A percentile compares a stretch with the other conserved stretches of the same genome.
These are phyloP conservation scores for Wickerhamomyces chambardii DNA, from an alignment of 805 yeast species.

Conservation along the genomic window DNA sequence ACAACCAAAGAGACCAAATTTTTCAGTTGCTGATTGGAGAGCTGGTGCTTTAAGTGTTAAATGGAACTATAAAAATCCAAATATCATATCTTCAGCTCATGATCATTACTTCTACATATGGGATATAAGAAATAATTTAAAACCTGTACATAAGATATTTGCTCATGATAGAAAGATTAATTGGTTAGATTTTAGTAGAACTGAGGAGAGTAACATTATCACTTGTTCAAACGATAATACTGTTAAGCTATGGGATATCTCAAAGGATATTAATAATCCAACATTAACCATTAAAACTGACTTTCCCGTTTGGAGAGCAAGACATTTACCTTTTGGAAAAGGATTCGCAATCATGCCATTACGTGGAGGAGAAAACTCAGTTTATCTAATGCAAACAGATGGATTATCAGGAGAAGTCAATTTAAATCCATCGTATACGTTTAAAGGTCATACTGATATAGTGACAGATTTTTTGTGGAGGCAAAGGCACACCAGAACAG, in stretches of 20 bases:
- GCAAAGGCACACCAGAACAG: slow-evolving; percentile 38
- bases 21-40: slow-evolving; percentile 86
- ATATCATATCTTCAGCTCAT: slow-evolving; percentile 80
- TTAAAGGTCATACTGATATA: slow-evolving; percentile 78
- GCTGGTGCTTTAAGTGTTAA: slow-evolving; percentile 94
- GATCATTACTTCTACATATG: slow-evolving; percentile 74
- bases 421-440: slow-evolving; percentile 46
- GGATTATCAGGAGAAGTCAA: slow-evolving; percentile 21
- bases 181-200: slow-evolving; percentile 76
- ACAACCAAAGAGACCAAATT: slow-evolving; percentile 63
- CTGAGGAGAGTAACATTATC: slow-evolving; percentile 49
- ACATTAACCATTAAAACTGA: slow-evolving; percentile 54
- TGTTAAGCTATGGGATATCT: slow-evolving; percentile 75
- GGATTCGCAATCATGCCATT: slow-evolving; percentile 88
- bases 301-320: slow-evolving; percentile 84
- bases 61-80: slow-evolving; percentile 75
- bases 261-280: slow-evolving; percentile 33
- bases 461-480: slow-evolving; percentile 90
- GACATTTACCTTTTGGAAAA: slow-evolving; percentile 83
- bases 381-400: slow-evolving; percentile 23
- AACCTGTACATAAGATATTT: slow-evolving; percentile 54
- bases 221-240: slow-evolving; percentile 84
- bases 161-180: slow-evolving; percentile 88
- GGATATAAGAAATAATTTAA: slow-evolving; percentile 81
- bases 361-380: slow-evolving; percentile 64